Percentiles rank a stretch among this genome's conserved stretches.
Conservation (phyloP, 306 rosid species). For the Castanea crenata region DNA sequence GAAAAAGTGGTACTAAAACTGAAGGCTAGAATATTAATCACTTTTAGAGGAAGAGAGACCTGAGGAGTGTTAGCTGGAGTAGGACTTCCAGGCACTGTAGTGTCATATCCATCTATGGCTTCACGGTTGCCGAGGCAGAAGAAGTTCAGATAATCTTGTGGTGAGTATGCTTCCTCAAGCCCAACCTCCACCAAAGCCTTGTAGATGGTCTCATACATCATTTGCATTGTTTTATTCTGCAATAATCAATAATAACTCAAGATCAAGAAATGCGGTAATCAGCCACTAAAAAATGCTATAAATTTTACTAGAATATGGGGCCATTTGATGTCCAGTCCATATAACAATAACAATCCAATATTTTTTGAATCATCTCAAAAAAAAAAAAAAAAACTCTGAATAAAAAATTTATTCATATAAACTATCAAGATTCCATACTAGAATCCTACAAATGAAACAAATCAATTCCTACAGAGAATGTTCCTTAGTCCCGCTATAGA, state of each 20-base stretch:
- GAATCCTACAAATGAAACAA: background rate
- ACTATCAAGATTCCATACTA: background rate
- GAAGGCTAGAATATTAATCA: constrained; percentile 8
- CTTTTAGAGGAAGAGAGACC: constrained; percentile 38
- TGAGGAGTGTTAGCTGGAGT: constrained; percentile 73
- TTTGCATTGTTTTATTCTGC: constrained; percentile 97
- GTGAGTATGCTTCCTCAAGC: constrained; percentile 73
- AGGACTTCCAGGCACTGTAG: constrained; percentile 46
- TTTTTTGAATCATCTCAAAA: no score
- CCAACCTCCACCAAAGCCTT: constrained; percentile 86
- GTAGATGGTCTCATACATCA: constrained; percentile 91
- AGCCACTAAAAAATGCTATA: background rate
- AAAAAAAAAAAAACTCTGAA: background rate
- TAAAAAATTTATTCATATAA: no score
- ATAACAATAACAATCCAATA: background rate
- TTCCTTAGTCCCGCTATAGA: background rate
- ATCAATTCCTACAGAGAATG: background rate
- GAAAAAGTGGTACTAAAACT: constrained; percentile 1
- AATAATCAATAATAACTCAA: constrained; percentile 13
- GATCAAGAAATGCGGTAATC: constrained; percentile 13
- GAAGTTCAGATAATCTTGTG: constrained; percentile 92
- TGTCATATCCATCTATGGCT: constrained; percentile 44
- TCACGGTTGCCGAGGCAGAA: constrained; percentile 98
- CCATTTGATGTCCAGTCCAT: background rate
- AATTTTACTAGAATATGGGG: background rate